These are phyloP conservation scores for Sugiyamaella qingdaonensis DNA, from an alignment of 805 yeast genomes.

Conservation along the genomic window DNA sequence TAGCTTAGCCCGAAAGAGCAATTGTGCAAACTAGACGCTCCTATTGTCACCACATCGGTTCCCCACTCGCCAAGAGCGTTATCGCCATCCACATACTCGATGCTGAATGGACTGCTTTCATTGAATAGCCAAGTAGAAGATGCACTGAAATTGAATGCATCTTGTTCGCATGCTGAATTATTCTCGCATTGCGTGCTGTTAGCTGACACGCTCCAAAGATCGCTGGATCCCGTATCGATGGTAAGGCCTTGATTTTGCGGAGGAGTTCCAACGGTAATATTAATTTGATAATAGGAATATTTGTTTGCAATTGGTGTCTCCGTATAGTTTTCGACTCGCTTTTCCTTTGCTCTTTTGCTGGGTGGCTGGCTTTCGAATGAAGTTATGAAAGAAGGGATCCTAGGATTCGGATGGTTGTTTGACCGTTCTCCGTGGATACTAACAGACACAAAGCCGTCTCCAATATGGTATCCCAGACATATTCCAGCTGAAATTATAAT, in stretches of 20 bases:
- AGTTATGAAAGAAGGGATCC: conserved; percentile 1
- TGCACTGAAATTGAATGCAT: background rate
- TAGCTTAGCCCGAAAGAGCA: conserved; percentile 75
- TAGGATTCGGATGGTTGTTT: conserved; percentile 14
- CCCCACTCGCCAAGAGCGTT: conserved; percentile 25
- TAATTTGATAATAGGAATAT: conserved; percentile 14
- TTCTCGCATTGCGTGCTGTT: conserved; percentile 13
- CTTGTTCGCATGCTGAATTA: background rate
- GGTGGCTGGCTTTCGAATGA: background rate
- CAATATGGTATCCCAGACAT: background rate
- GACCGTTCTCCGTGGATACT: conserved; percentile 10
- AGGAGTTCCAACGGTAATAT: conserved; percentile 39
- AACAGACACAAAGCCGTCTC: conserved; percentile 9
- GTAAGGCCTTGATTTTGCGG: conserved; percentile 37
- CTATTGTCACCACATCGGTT: conserved; percentile 33
- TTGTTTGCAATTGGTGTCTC: conserved; percentile 9
- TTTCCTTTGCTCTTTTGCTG: too few species aligned
- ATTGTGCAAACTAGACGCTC: conserved; percentile 40
- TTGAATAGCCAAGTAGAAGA: conserved; percentile 16
- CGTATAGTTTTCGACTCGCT: background rate
- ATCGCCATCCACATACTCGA: conserved; percentile 14
- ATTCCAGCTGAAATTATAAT: background rate
- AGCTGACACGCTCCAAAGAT: conserved; percentile 41
- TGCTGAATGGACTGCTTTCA: conserved; percentile 13
- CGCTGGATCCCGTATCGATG: conserved; percentile 49